Percentiles rank a stretch among this genome's conserved stretches.
Evolutionary conservation across 805 yeast species (phyloP).

Genomic region (Candida yuanshanica): DNA sequence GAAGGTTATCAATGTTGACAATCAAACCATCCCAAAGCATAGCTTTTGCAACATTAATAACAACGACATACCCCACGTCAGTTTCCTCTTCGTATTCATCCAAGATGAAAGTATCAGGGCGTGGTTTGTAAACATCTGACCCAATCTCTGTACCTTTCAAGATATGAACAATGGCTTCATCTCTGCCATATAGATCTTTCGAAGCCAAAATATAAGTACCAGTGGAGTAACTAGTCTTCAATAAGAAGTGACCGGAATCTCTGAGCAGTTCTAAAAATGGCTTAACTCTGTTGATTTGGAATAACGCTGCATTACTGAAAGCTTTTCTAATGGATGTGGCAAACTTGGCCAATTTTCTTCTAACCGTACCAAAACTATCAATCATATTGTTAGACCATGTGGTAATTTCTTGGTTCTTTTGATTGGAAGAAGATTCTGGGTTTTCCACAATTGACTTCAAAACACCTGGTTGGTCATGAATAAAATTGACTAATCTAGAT

Average conservation of each 20-base stretch:
- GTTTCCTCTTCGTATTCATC: constrained; percentile 27
- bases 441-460: constrained; percentile 38
- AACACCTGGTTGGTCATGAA: constrained; percentile 64
- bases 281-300: constrained; percentile 46
- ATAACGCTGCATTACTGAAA: constrained; percentile 68
- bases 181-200: constrained; percentile 33
- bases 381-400: constrained; percentile 47
- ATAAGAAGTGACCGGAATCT: constrained; percentile 66
- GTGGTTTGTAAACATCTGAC: constrained; percentile 36
- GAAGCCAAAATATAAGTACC: constrained; percentile 84
- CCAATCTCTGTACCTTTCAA: constrained; percentile 45
- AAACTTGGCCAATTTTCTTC: constrained; percentile 79
- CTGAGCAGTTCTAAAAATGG: constrained; percentile 53
- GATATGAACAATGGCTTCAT: constrained; percentile 38
- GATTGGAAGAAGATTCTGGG: not conserved
- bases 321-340: constrained; percentile 59
- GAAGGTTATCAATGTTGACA: constrained; percentile 43
- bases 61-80: constrained; percentile 54
- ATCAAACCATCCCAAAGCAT: constrained; percentile 87
- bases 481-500: constrained; percentile 61
- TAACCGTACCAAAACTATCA: constrained; percentile 67
- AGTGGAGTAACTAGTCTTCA: constrained; percentile 63
- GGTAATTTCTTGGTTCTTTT: constrained; percentile 29
- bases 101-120: constrained; percentile 12
- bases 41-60: constrained; percentile 76